These are phyloP conservation scores for Thalassiosira delicatula DNA, from an alignment of 352 stramenopile genomes.

Conservation along the genomic window DNA sequence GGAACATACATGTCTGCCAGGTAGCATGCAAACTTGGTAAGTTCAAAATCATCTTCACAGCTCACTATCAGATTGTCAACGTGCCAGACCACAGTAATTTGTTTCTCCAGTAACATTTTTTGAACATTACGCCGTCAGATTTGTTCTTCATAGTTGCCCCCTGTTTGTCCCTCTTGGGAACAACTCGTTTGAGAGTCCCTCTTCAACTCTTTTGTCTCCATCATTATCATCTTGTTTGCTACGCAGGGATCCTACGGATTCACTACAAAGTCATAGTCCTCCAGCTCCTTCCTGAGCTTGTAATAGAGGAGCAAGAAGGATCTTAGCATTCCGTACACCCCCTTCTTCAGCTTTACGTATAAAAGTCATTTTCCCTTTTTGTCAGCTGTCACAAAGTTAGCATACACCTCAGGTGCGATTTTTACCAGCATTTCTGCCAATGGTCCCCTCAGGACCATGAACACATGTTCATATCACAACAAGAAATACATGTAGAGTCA, in stretches of 20 bases:
- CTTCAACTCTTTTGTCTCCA: neutral
- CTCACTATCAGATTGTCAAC: constrained; percentile 58
- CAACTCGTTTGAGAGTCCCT: neutral
- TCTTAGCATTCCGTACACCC: constrained; percentile 20
- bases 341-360: constrained; percentile 8
- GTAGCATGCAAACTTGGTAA: constrained; percentile 10
- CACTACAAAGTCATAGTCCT: constrained; percentile 36
- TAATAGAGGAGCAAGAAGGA: constrained; percentile 44
- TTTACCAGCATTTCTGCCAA: constrained; percentile 20
- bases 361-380: constrained; percentile 7
- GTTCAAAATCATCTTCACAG: constrained; percentile 33
- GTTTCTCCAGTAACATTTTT: neutral
- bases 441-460: neutral
- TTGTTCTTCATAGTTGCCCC: neutral
- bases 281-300: constrained; percentile 40
- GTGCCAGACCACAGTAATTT: constrained; percentile 53
- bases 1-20: constrained; percentile 22
- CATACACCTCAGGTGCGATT: constrained; percentile 40
- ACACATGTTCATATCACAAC: constrained; percentile 22
- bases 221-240: constrained; percentile 32
- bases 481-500: too few relatives aligned
- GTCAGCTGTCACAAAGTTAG: constrained; percentile 18
- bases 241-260: constrained; percentile 65
- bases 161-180: neutral
- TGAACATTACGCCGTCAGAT: neutral